phyloP scores from a whole-genome alignment of 192 early-diverging fungal species.

The Dispira parvispora region DNA sequence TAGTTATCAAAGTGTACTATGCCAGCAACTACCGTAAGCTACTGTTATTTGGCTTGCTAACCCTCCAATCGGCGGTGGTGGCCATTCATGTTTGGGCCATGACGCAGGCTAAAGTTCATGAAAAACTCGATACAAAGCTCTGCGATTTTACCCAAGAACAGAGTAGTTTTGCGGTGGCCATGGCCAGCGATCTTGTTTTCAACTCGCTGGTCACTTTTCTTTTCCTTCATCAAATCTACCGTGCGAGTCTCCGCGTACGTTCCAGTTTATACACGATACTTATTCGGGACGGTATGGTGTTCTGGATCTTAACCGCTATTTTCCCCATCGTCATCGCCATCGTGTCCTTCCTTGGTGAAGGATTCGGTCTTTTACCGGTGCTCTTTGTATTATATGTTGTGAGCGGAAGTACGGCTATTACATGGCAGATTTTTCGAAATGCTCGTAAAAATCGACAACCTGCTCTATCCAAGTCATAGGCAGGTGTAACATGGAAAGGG shows the following conservation, averaged over 20 bases:
- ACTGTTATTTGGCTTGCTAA: not conserved
- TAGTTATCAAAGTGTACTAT: slow-evolving; percentile 5
- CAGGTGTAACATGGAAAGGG: too few species aligned
- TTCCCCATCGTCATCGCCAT: slow-evolving; percentile 1
- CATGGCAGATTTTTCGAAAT: too few species aligned
- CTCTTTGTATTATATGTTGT: too few species aligned
- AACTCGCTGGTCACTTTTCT: not conserved
- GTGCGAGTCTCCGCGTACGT: not conserved
- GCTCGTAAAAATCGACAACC: too few species aligned
- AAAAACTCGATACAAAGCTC: not conserved
- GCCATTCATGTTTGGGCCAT: slow-evolving; percentile 1
- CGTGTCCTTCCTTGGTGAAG: not conserved
- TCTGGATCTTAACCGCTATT: not conserved
- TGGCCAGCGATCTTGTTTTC: slow-evolving; percentile 2
- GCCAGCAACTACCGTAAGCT: not conserved
- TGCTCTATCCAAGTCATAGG: too few species aligned
- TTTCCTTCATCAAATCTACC: slow-evolving; percentile 1
- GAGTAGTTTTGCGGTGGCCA: not conserved
- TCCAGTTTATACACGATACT: not conserved
- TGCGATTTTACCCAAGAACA: not conserved
- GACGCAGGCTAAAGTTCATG: not conserved
- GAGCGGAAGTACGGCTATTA: too few species aligned
- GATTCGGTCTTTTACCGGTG: too few species aligned
- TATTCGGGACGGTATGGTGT: slow-evolving; percentile 10
- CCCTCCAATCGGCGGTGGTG: not conserved